Base-by-base conservation (phyloP, 1,284 basidiomycete species). In the Inonotus obliquus region DNA sequence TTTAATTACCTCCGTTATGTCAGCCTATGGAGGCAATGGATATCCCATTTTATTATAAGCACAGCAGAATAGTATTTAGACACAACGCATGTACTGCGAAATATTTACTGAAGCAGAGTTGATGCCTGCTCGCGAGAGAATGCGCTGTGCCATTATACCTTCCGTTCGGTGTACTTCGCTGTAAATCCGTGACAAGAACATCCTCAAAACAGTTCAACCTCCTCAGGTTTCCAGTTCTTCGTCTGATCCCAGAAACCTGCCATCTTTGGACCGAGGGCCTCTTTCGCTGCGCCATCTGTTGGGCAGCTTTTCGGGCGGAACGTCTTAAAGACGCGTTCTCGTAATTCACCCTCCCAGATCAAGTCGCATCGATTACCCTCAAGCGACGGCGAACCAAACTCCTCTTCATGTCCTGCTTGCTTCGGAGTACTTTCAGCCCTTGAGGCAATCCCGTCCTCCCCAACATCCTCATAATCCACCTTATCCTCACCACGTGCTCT, bases 241-340 rank as follows among this genome's bases (percentile, higher is more conserved):
- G 94, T 89, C 72, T 93, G 83, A 73, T 98, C 96, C 96, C 96
- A 98, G 71, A 94, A 92, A 0, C 92, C 90, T 45, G 88, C 86
- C 74, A 94, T 75, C 77, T 88, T 92, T 62, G 83, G 79, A 0
- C 94, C 95, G 39, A 98, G 78, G 56, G 85, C 80, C 68, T 97
- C 94, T 75, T 92, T 92, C 6, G 93, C 96, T 52, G 85, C 80
- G 23, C 80, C 75, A 73, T 99, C 96, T 5, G 89, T 91, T 53
- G 94, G 93, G 66, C 91, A 94, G 63, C 85, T 89, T 75, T 87
- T 89, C 38, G 90, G 86, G 69, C 89, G 90, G 76, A 97, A 96
- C 56, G 80, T 81, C 69, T 77, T 86, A 74, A 96, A 98, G 39
- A 83, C 79, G 38, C 94, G 79, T 66, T 98, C 94, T 44, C 92